Conservation (phyloP, 1,284 basidiomycete genomes). For the Malassezia yamatoensis region DNA sequence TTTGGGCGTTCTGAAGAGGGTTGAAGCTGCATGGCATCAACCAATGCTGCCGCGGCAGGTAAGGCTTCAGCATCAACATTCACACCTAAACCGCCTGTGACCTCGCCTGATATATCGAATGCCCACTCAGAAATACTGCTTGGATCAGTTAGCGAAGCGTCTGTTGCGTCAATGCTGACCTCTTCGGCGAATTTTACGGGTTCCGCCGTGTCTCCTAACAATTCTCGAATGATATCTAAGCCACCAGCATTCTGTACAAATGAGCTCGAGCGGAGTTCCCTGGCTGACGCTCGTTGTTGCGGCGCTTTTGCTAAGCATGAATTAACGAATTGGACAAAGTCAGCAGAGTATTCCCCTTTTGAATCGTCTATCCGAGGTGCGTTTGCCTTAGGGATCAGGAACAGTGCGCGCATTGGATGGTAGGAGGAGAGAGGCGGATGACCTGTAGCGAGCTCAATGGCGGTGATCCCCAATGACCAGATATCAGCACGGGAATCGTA, state of each 20-base stretch:
- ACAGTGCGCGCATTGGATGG: slow-evolving; percentile 51
- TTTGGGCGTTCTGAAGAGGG: too few species aligned
- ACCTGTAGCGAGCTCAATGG: slow-evolving; percentile 51
- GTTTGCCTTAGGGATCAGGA: slow-evolving; percentile 57
- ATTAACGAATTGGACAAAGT: slow-evolving; percentile 86
- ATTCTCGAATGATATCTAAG: slow-evolving; percentile 37
- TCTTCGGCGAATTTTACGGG: not conserved
- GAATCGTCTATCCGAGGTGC: slow-evolving; percentile 77
- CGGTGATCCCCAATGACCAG: slow-evolving; percentile 51
- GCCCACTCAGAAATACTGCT: slow-evolving; percentile 11
- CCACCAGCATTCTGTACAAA: slow-evolving; percentile 67
- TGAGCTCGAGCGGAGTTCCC: slow-evolving; percentile 77
- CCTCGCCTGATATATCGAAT: slow-evolving; percentile 11
- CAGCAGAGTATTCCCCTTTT: slow-evolving; percentile 56
- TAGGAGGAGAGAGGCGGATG: slow-evolving; percentile 51
- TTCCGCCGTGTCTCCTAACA: slow-evolving; percentile 1
- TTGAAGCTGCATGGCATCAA: slow-evolving; percentile 8
- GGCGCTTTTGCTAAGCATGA: slow-evolving; percentile 89
- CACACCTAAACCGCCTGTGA: not conserved
- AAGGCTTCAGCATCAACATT: not conserved
- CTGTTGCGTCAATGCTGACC: not conserved
- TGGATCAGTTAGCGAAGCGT: slow-evolving; percentile 7
- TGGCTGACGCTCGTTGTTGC: slow-evolving; percentile 73
- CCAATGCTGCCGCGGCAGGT: not conserved
- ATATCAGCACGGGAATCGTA: slow-evolving; percentile 51